Base-by-base conservation (phyloP, 2,329 filamentous ascomycete genomes). In the Hymenoscyphus occultus region DNA sequence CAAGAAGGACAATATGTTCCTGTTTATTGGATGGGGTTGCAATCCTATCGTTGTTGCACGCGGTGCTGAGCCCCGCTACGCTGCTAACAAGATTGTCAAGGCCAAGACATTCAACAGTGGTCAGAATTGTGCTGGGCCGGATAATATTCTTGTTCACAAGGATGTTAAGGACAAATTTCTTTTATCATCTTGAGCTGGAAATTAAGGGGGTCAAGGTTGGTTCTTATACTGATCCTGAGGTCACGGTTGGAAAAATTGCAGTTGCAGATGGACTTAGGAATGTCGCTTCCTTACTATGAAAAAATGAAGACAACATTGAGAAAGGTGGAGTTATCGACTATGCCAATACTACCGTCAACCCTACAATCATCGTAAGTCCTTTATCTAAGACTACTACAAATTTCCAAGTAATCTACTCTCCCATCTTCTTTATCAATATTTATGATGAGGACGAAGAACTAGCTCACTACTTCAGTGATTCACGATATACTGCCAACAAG, bases 91-190 rank as follows among this genome's bases (percentile, higher is more conserved):
- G 19, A 59, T 35, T 12, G 19, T 40, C 57, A 7, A 59, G 19
- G 35, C 35, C 10, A 59, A 59, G 57, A 59, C 57, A 39, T 40
- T 40, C n/a, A 42, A 59, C 35, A 59, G 57, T 59, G 57, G 57
- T 13, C 57, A 59, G 19, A 32, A 59, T 19, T 59, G 57, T 32
- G 57, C 57, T 59, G 57, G 57, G 31, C 57, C 35, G 12, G 57
- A 40, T 42, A 42, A 59, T 19, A 59, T 59, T n/a, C 35, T 59
- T 12, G 57, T 59, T 10, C 57, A 59, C 14, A 19, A 59, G 40
- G 39, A 39, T 19, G 14, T 59, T 12, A 16, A 32, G 4, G 14
- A 59, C 0, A 16, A 39, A 10, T 59, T 59, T 22, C 28, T 59
- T 59, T 6, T n/a, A 14, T 28, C 32, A 6, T 19, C 57, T 59